Conservation (phyloP, 2,329 filamentous ascomycete species). For the Alternaria gaisen region DNA sequence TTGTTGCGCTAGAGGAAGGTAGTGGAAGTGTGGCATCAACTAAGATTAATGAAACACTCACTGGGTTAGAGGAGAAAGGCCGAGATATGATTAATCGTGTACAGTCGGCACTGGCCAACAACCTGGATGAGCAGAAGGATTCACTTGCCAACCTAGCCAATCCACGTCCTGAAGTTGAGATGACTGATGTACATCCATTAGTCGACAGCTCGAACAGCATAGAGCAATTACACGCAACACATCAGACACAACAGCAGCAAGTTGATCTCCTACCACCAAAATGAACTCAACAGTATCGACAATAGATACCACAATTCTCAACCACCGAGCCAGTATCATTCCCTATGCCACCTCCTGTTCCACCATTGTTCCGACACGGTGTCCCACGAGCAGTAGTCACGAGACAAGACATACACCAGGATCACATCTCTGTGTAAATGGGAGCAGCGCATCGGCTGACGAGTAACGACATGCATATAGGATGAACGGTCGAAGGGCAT, state of each 20-base stretch:
- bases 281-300: no score
- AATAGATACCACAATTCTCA: no score
- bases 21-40: background rate
- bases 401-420: background rate
- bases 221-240: no score
- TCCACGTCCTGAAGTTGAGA: no score
- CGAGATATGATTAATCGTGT: background rate
- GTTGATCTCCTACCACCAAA: no score
- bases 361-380: background rate
- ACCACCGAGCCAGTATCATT: no score
- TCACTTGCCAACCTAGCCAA: no score
- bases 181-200: no score
- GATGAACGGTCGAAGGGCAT: background rate
- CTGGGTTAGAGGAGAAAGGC: background rate
- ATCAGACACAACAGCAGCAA: no score
- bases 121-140: no score
- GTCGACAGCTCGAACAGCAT: no score
- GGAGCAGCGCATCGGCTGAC: background rate
- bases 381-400: background rate
- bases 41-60: background rate
- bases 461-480: background rate
- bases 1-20: no score
- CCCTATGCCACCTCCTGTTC: background rate
- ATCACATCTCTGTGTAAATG: rapidly evolving
- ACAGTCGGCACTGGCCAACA: background rate